Base-by-base conservation (phyloP, 2,329 filamentous ascomycete species). In the Cryphonectria nitschkei region DNA sequence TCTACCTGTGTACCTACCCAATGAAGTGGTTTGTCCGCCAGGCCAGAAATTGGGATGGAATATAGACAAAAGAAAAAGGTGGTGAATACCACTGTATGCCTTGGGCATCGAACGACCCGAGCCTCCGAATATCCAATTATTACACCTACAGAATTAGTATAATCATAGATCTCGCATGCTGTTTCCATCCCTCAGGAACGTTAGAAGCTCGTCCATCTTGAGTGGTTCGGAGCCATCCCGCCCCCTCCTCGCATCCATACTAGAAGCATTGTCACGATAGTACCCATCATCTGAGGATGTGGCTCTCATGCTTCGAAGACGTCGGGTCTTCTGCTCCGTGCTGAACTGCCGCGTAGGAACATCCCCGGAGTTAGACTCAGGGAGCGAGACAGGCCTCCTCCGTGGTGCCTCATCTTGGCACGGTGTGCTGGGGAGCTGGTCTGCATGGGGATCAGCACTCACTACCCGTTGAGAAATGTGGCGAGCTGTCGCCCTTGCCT, bases 101-200 rank as follows among this genome's bases (percentile, higher is more conserved):
- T 50, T n/a, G 16, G 46, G 46, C 46, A 9, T 22, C 16, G 9
- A 8, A 5, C 0, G 46, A 19, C 46, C 14, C n/a, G 2, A 6
- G 19, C 46, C n/a, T 19, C 19, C 19, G 9, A 50, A 19, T 34
- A n/a, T 9, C 11, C 5, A n/a, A 6, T 14, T 39, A 16, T 29
- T 39, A 19, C 14, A 41, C 2, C 58, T 19, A 22, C 6, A 8
- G 0, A 29, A 22, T 43, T 19, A 8, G 34, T 22, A 41, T 41
- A 8, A 3, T 64, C 34, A 64, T n/a, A 64, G 26, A 11, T 64
- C 61, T 2, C 61, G 61, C 41, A 64, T 64, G 34, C 61, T 64
- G 39, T 46, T 34, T 22, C 61, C 61, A 3, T 46, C 39, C 39
- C 61, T 64, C n/a, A 64, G 7, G 6, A 64, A 64, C n/a, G n/a